Conservation (phyloP, 805 yeast species). For the Yarrowia alimentaria region DNA sequence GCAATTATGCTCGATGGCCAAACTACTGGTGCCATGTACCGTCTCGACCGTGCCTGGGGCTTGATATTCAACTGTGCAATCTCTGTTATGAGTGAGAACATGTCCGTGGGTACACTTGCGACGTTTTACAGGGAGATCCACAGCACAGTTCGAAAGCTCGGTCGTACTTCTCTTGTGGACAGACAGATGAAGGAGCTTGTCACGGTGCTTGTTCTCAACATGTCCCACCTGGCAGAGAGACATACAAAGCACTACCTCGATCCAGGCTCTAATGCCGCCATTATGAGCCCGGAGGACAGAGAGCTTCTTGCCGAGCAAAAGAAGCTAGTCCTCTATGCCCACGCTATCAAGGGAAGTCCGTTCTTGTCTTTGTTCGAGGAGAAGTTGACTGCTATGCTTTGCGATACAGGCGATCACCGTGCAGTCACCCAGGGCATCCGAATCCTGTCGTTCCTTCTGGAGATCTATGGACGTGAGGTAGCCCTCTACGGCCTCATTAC, state of each 20-base stretch:
- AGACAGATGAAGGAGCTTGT: slow-evolving; percentile 20
- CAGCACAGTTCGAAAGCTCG: slow-evolving; percentile 19
- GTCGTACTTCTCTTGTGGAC: slow-evolving; percentile 8
- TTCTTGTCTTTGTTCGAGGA: slow-evolving; percentile 91
- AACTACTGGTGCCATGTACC: slow-evolving; percentile 24
- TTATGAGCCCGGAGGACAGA: slow-evolving; percentile 74
- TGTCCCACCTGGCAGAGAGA: slow-evolving; percentile 14
- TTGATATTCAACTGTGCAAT: slow-evolving; percentile 15
- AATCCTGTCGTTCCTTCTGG: slow-evolving; percentile 7
- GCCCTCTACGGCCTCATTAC: slow-evolving; percentile 7
- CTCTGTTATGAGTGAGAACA: slow-evolving; percentile 21
- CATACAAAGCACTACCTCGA: slow-evolving; percentile 14
- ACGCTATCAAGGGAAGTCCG: slow-evolving; percentile 48
- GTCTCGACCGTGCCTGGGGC: slow-evolving; percentile 21
- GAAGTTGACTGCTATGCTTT: slow-evolving; percentile 72
- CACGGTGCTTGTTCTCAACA: slow-evolving; percentile 6
- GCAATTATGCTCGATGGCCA: slow-evolving; percentile 50
- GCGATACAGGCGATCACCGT: slow-evolving; percentile 66
- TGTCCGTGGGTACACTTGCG: slow-evolving; percentile 17
- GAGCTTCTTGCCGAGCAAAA: slow-evolving; percentile 89
- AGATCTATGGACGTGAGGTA: slow-evolving; percentile 15
- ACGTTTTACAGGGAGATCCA: slow-evolving; percentile 20
- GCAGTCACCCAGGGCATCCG: slow-evolving; percentile 72
- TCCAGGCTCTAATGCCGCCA: neutral
- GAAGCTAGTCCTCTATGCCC: slow-evolving; percentile 61